These are phyloP conservation scores for Phialophora expanda DNA, from an alignment of 2,329 filamentous ascomycete genomes.

Conservation along the genomic window DNA sequence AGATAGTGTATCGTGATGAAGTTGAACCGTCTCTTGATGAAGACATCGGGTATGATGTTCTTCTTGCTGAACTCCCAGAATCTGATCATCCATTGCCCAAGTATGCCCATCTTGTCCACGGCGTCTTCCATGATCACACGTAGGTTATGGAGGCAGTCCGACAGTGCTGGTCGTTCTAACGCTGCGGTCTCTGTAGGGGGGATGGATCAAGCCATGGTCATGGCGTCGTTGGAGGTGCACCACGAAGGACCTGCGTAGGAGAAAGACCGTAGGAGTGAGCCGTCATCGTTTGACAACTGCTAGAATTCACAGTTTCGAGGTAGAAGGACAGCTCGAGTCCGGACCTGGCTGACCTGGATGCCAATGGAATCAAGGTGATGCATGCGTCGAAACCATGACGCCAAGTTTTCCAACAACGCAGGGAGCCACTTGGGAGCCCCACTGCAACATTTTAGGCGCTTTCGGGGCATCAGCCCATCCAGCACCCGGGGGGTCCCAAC, in stretches of 20 bases:
- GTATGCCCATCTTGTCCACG: background rate
- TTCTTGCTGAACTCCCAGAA: slow-evolving; percentile 41
- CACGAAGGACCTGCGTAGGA: background rate
- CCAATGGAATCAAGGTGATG: background rate
- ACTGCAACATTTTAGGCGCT: background rate
- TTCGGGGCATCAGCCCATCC: slow-evolving; percentile 3
- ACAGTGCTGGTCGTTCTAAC: background rate
- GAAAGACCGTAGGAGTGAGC: background rate
- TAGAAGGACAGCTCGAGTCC: background rate
- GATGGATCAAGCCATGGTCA: background rate
- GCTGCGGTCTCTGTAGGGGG: background rate
- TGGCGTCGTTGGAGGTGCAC: background rate
- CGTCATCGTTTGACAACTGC: background rate
- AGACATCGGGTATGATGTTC: slow-evolving; percentile 46
- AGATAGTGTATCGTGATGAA: slow-evolving; percentile 63
- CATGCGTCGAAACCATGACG: background rate
- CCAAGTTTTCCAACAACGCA: background rate
- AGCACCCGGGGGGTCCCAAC: background rate
- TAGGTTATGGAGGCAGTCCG: background rate
- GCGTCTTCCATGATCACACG: background rate
- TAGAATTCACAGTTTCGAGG: background rate
- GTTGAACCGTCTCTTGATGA: slow-evolving; percentile 49
- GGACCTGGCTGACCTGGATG: background rate
- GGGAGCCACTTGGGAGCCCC: background rate
- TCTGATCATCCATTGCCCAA: slow-evolving; percentile 1